phyloP scores from a whole-genome alignment of 2,329 filamentous ascomycete genomes.

The Xylaria sp. region DNA sequence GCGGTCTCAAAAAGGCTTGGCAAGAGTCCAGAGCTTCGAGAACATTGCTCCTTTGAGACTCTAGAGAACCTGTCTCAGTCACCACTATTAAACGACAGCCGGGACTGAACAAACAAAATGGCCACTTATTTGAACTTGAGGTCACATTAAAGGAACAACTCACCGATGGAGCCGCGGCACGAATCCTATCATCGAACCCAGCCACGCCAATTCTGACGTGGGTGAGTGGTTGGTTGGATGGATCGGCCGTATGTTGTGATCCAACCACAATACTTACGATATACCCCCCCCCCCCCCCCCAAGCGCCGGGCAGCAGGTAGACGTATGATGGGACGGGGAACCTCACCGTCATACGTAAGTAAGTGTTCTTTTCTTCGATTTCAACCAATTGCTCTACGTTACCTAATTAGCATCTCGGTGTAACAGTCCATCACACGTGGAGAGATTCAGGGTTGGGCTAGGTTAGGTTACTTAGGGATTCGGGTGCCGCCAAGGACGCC shows the following conservation, averaged over 20 bases:
- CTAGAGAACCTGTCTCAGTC: background rate
- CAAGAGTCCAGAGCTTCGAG: conserved; percentile 29
- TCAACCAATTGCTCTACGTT: background rate
- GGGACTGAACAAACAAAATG: background rate
- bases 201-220: conserved; percentile 37
- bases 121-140: background rate
- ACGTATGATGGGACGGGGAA: conserved; percentile 1
- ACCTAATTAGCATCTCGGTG: conserved; percentile 7
- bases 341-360: conserved; percentile 14
- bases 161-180: background rate
- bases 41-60: conserved; percentile 26
- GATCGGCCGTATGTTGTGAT: conserved; percentile 1
- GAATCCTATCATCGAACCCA: conserved; percentile 22
- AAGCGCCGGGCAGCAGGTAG: no score
- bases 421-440: background rate
- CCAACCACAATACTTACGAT: conserved; percentile 18
- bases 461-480: background rate
- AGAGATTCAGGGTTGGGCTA: background rate
- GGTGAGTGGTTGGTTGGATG: conserved; percentile 16
- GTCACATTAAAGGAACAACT: background rate
- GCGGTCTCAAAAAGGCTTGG: conserved; percentile 17
- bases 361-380: background rate
- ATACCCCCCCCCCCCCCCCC: no score
- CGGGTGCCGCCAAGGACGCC: conserved; percentile 19
- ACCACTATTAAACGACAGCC: background rate